These are phyloP conservation scores for Phascolomyces articulosus DNA, from an alignment of 371 early-diverging fungal species.

Conservation along the genomic window DNA sequence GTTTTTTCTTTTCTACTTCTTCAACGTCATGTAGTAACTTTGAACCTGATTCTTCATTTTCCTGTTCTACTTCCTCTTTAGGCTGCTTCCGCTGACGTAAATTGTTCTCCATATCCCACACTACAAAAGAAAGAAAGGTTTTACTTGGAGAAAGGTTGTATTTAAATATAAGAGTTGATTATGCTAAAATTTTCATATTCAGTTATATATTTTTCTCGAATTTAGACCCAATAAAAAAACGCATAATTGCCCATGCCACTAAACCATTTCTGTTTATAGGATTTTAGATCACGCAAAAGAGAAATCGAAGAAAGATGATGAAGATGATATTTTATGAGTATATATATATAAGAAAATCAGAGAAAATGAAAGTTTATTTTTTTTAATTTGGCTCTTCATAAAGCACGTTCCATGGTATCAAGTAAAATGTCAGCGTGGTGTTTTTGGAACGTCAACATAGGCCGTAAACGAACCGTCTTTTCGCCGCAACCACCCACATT, in stretches of 20 bases:
- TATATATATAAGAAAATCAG: no score
- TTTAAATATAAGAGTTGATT: no score
- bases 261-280: not conserved
- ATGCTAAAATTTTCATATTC: not conserved
- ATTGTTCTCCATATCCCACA: not conserved
- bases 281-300: not conserved
- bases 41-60: not conserved
- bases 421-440: slow-evolving; percentile 74
- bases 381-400: slow-evolving; percentile 13
- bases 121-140: not conserved
- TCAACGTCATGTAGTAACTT: not conserved
- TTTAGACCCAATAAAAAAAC: not conserved
- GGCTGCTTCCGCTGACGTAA: slow-evolving; percentile 5
- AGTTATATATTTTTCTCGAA: no score
- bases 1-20: not conserved
- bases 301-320: no score
- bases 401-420: slow-evolving; percentile 53
- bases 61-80: not conserved
- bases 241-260: not conserved
- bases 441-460: slow-evolving; percentile 74
- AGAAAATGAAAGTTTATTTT: not conserved
- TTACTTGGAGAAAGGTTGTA: not conserved
- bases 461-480: slow-evolving; percentile 65
- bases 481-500: slow-evolving; percentile 78
- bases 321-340: no score